phyloP scores from a whole-genome alignment of 768 basidiomycete genomes.

The Mycena filopes region DNA sequence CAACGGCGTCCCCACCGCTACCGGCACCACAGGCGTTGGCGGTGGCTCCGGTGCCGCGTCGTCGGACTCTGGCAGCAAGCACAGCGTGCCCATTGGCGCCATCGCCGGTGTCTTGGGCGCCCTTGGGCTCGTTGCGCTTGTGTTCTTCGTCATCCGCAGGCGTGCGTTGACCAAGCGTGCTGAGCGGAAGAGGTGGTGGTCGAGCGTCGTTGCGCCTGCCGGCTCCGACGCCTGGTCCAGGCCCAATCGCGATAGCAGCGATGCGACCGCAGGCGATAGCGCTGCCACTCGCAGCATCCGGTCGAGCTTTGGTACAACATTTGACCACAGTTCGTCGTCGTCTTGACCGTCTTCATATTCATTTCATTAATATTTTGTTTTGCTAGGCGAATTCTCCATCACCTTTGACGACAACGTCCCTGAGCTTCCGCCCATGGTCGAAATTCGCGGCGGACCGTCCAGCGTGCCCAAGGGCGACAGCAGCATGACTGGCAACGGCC shows the following conservation, averaged over 20 bases:
- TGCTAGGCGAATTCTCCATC: slow-evolving; percentile 28
- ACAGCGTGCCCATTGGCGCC: slow-evolving; percentile 14
- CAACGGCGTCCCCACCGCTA: slow-evolving; percentile 23
- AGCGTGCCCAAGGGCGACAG: slow-evolving; percentile 33
- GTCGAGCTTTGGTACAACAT: slow-evolving; percentile 32
- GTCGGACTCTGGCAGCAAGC: slow-evolving; percentile 15
- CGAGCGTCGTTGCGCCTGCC: not conserved
- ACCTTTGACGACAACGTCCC: slow-evolving; percentile 30
- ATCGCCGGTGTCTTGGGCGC: slow-evolving; percentile 20
- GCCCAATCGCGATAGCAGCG: slow-evolving; percentile 11
- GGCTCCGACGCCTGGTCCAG: not conserved
- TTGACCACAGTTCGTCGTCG: slow-evolving; percentile 31
- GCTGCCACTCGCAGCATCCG: slow-evolving; percentile 27
- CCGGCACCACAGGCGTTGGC: slow-evolving; percentile 13
- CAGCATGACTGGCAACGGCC: slow-evolving; percentile 24
- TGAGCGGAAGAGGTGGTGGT: slow-evolving; percentile 17
- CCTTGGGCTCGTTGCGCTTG: slow-evolving; percentile 5
- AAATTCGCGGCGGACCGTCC: slow-evolving; percentile 53
- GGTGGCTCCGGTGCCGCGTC: slow-evolving; percentile 19
- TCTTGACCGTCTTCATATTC: not conserved
- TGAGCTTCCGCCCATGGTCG: slow-evolving; percentile 63
- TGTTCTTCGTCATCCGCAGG: slow-evolving; percentile 17
- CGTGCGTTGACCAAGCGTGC: slow-evolving; percentile 24
- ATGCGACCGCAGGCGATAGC: slow-evolving; percentile 26
- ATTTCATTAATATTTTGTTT: slow-evolving; percentile 23